Percentiles rank a stretch among this genome's conserved stretches.
Conservation (phyloP, 1,284 basidiomycete genomes). For the Heterobasidion irregulare region DNA sequence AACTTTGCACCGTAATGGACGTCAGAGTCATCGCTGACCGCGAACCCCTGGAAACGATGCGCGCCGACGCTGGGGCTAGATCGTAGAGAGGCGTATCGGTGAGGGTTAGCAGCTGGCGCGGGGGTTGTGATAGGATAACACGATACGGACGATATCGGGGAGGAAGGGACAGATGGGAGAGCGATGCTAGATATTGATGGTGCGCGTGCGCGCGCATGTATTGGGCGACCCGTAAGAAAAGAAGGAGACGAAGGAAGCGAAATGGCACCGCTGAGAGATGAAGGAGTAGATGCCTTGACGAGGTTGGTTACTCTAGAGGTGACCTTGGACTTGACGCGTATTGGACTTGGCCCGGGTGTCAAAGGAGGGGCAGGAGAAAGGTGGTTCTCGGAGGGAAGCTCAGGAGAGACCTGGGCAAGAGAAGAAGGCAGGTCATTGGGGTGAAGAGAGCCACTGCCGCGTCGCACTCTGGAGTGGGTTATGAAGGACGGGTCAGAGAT, state of each 20-base stretch:
- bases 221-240: slow-evolving; percentile 24
- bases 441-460: slow-evolving; percentile 26
- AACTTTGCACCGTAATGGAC: neutral
- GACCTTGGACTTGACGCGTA: slow-evolving; percentile 51
- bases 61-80: slow-evolving; percentile 18
- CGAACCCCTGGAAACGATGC: slow-evolving; percentile 27
- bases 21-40: slow-evolving; percentile 6
- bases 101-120: slow-evolving; percentile 45
- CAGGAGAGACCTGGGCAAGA: neutral
- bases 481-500: slow-evolving; percentile 11
- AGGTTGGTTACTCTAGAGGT: slow-evolving; percentile 45
- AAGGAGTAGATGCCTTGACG: slow-evolving; percentile 21
- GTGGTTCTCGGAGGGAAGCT: neutral
- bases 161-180: slow-evolving; percentile 17
- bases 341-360: slow-evolving; percentile 17
- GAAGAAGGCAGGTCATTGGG: slow-evolving; percentile 14
- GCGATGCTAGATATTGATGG: slow-evolving; percentile 30
- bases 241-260: slow-evolving; percentile 21
- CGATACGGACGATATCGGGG: slow-evolving; percentile 13
- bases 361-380: slow-evolving; percentile 10
- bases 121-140: slow-evolving; percentile 53
- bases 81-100: slow-evolving; percentile 37
- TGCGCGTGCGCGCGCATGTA: slow-evolving; percentile 27
- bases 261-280: slow-evolving; percentile 17
- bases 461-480: slow-evolving; percentile 18